These are phyloP conservation scores for Bromus sterilis DNA, from an alignment of 176 grass and related monocot genomes.

Conservation along the genomic window DNA sequence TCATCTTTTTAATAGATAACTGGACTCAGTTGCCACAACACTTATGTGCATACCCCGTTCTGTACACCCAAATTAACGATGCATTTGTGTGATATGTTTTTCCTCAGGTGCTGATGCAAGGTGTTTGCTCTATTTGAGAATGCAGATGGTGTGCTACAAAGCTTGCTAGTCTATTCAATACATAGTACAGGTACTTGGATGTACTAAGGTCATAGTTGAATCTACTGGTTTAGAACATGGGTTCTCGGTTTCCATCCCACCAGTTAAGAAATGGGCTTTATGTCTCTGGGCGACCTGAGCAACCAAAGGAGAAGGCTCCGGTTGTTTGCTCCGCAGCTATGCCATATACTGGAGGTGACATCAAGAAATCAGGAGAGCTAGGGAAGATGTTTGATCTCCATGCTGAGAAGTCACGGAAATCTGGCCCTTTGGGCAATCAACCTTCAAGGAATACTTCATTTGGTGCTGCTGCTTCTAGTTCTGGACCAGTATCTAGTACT, in stretches of 20 bases:
- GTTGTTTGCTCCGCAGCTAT: constrained; percentile 63
- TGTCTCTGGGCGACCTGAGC: constrained; percentile 79
- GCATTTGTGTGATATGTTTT: neutral
- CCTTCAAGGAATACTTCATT: constrained; percentile 55
- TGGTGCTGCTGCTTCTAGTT: constrained; percentile 40
- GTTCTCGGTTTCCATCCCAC: constrained; percentile 80
- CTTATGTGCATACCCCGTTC: neutral
- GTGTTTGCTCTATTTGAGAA: neutral
- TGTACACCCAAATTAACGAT: neutral
- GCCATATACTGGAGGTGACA: constrained; percentile 80
- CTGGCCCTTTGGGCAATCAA: constrained; percentile 55
- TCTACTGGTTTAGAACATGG: constrained; percentile 43
- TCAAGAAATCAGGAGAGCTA: constrained; percentile 86
- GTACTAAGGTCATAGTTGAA: constrained; percentile 7
- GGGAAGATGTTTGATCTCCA: constrained; percentile 76
- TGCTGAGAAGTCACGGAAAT: constrained; percentile 49
- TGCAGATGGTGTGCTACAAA: neutral
- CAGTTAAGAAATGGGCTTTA: constrained; percentile 91
- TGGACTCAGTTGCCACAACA: no score
- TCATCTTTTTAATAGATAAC: no score
- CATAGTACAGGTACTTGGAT: neutral
- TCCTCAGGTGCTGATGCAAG: constrained; percentile 29
- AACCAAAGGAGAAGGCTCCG: constrained; percentile 74
- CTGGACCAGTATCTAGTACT: constrained; percentile 47
- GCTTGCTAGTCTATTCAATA: constrained; percentile 25